Evolutionary conservation across 2,329 filamentous ascomycete genomes (phyloP), one percentile per base, ranked within the genome.

Genomic region (Talaromyces sp.): DNA sequence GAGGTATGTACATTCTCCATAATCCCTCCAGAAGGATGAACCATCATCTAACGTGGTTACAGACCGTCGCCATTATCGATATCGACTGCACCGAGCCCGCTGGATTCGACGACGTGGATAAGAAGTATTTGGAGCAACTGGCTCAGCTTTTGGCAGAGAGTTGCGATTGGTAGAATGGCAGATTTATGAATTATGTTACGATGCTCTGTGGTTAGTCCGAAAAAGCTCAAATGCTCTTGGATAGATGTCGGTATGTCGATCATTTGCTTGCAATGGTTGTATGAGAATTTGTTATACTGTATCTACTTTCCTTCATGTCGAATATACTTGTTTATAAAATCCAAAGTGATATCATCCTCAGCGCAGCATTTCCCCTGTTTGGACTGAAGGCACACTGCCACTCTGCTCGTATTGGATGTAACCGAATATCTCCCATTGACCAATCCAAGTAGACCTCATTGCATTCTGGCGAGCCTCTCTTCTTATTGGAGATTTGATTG

Each of bases 1-100:
- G 74, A 74, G 70, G 66, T 68, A 52, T 49, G 52, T 68, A 43
- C 27, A 22, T 2, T 19, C 35, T 2, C 11, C 19, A 31, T 9
- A 19, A 8, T 9, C 13, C 37, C 17, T 13, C 6, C 13, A 17
- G 39, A 9, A 43, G 39, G 17, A 27, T 27, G 13, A 43, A 31
- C 17, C n/a, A 15, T 45, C 56, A 43, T 27, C 41, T 43, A n/a
- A 47, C 19, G 27, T 19, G 19, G 9, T 41, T n/a, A 27, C 49
- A 81, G 80, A 80, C 80, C 8, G 77, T 83, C 41, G 81, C 79
- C 17, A 79, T 83, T 63, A 81, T 83, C 59, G 81, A 83, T 68
- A 72, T 83, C 33, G 81, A 83, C 67, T 83, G 81, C 70, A 71
- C 78, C 25, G 75, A 77, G 62, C 70, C 76, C 15, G 68, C 70